A percentile compares a stretch with the other conserved stretches of the same genome.
Evolutionary conservation across 306 rosid genomes (phyloP).

Genomic region (Sindora glabra): DNA sequence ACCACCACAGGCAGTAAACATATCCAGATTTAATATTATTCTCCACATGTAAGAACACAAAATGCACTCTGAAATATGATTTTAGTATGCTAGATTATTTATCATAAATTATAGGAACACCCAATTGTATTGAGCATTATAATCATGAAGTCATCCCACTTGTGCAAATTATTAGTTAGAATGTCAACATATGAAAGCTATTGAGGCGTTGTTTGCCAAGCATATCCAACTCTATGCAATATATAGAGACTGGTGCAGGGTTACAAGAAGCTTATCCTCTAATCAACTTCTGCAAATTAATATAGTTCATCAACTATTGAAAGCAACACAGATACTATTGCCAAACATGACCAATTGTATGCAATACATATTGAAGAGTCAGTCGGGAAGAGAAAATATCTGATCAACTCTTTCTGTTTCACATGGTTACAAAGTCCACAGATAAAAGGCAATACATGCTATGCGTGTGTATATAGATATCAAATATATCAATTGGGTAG

Average conservation of each 20-base stretch:
- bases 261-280: no score
- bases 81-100: background rate
- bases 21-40: background rate
- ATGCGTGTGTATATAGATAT: no score
- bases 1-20: background rate
- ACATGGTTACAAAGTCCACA: background rate
- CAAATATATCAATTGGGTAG: background rate
- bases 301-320: no score
- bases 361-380: background rate
- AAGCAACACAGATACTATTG: no score
- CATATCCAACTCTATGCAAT: background rate
- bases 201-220: background rate
- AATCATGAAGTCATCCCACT: background rate
- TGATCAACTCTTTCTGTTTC: background rate
- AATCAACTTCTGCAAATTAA: no score
- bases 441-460: background rate
- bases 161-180: background rate
- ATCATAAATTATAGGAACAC: conserved; percentile 1
- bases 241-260: no score
- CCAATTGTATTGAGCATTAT: background rate
- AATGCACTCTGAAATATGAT: background rate
- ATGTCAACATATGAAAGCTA: background rate
- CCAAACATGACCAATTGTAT: no score
- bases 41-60: background rate
- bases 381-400: conserved; percentile 1